Conservation (phyloP, 768 basidiomycete genomes). For the Royoungia palumana region DNA sequence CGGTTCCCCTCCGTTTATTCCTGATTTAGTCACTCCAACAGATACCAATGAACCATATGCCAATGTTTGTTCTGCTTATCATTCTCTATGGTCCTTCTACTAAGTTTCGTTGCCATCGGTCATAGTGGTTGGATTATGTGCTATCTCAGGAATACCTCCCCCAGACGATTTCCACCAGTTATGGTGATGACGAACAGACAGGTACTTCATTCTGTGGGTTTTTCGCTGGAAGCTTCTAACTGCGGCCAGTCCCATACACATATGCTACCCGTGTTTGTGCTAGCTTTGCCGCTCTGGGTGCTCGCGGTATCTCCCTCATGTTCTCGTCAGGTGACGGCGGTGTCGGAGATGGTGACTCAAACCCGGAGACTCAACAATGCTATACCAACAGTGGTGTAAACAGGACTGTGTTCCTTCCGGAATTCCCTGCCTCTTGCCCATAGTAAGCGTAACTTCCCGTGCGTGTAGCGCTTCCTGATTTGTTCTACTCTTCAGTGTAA, state of each 20-base stretch:
- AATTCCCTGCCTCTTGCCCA: slow-evolving; percentile 62
- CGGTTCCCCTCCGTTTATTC: slow-evolving; percentile 57
- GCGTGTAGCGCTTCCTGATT: background rate
- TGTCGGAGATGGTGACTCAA: slow-evolving; percentile 58
- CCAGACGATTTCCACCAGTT: slow-evolving; percentile 66
- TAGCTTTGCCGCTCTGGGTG: slow-evolving; percentile 65
- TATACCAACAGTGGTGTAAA: slow-evolving; percentile 58
- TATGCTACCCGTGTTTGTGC: slow-evolving; percentile 59
- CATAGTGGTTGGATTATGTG: slow-evolving; percentile 63
- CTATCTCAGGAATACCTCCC: slow-evolving; percentile 45
- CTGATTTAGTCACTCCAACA: slow-evolving; percentile 39
- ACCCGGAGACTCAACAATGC: slow-evolving; percentile 54
- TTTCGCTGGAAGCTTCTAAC: background rate
- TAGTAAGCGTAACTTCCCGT: slow-evolving; percentile 35
- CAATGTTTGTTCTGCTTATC: slow-evolving; percentile 30
- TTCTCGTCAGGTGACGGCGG: slow-evolving; percentile 69
- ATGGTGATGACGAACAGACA: slow-evolving; percentile 71
- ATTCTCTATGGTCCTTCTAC: background rate
- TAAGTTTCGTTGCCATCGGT: slow-evolving; percentile 3
- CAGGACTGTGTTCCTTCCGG: slow-evolving; percentile 48
- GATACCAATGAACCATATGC: slow-evolving; percentile 51
- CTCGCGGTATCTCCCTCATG: slow-evolving; percentile 59
- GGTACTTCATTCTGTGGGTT: slow-evolving; percentile 31
- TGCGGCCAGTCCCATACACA: slow-evolving; percentile 45
- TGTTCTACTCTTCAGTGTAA: slow-evolving; percentile 49